Evolutionary conservation across 306 rosid genomes (phyloP), one percentile per base, ranked within the genome.

Genomic region (Hippophae tibetana): DNA sequence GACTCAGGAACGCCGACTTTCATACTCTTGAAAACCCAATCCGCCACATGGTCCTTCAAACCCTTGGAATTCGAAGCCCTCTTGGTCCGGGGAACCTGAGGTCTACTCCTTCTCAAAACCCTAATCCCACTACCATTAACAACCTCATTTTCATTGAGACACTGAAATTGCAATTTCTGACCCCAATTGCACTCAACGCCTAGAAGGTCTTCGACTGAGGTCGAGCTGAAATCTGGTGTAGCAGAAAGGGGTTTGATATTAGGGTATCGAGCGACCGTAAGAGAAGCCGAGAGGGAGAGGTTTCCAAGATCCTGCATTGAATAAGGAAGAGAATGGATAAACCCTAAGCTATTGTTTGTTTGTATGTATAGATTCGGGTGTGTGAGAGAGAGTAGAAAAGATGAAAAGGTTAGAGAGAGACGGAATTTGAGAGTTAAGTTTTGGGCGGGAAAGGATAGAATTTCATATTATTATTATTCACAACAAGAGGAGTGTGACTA

Each of bases 241-340:
- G 72, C 79, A 2, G 69, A 5, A 3, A 43, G 7, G 2, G 69
- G 27, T 56, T 76, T 82, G 44, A 71, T 48, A 67, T 54, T 51
- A 50, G 89, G 68, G 70, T 77, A 65, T 5, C 61, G 73, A 18
- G 81, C 25, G 57, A 73, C 65, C 0, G 80, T 13, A 13, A 75
- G 77, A 61, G 81, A 54, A 9, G 79, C 61, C 6, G 97, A 64
- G 65, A 77, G 74, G 1, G 95, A 77, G 1, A 81, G 69, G 52
- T 73, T 82, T 1, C 71, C 95, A 9, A 86, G 79, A 66, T 84
- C 94, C 40, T 90, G 97, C 97, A 90, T 85, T 50, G 52, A 13
- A 38, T 42, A 52, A 11, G 56, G 40, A n/a, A 12, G 31, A 53
- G 14, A 10, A 3, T 9, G 54, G 7, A 45, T 49, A 65, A 82